These are phyloP conservation scores for Coemansia sp. DNA, from an alignment of 192 early-diverging fungal species.

Conservation along the genomic window DNA sequence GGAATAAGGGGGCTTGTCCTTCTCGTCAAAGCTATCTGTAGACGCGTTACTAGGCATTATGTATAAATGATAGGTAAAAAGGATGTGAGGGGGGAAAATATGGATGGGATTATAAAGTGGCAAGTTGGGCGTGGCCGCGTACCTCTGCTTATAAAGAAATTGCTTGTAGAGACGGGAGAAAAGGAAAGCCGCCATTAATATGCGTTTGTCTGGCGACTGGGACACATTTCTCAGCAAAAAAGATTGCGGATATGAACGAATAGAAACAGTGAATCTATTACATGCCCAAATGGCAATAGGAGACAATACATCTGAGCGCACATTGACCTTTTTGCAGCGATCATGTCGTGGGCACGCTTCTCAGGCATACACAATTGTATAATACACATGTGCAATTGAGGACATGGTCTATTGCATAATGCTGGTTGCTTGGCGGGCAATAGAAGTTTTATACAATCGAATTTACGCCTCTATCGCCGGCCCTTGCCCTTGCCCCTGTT, in stretches of 20 bases:
- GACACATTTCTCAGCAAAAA: background rate
- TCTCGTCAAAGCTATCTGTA: background rate
- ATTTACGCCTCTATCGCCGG: constrained; percentile 2
- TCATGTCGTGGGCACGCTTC: constrained; percentile 1
- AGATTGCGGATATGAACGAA: background rate
- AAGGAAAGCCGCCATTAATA: background rate
- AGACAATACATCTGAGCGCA: constrained; percentile 8
- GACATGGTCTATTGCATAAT: background rate
- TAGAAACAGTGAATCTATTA: no score
- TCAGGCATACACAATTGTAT: constrained; percentile 4
- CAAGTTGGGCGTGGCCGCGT: background rate
- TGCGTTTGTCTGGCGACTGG: background rate
- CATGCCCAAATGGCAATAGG: background rate
- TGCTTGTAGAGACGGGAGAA: background rate
- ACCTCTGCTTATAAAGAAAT: background rate
- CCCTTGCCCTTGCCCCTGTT: constrained; percentile 4
- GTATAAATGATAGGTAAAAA: background rate
- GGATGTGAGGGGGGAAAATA: background rate
- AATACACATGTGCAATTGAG: background rate
- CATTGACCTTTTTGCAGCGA: constrained; percentile 5
- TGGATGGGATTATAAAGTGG: background rate
- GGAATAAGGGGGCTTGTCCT: constrained; percentile 5
- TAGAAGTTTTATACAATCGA: background rate
- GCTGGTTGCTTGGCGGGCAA: background rate
- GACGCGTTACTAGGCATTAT: background rate